Evolutionary conservation across 23 red algal genomes (phyloP).

Genomic region (Agarophyton chilense): DNA sequence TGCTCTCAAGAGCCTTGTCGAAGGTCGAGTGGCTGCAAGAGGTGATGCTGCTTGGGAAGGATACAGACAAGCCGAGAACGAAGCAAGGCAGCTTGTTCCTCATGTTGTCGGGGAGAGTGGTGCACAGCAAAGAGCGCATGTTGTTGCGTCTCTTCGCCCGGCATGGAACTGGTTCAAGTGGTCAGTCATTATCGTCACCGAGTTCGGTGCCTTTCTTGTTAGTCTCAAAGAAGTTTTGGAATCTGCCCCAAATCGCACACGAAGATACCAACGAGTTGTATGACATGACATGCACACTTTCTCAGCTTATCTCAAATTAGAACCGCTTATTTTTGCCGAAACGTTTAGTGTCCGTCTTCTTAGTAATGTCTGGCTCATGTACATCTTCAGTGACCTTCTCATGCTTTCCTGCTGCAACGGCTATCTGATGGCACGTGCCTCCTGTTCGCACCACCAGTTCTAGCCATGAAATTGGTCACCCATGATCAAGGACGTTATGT

Average conservation of each 20-base stretch:
- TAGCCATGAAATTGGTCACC: not conserved
- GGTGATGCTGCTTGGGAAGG: conserved; percentile 34
- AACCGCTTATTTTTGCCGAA: not conserved
- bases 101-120: not conserved
- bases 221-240: conserved; percentile 77
- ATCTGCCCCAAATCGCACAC: conserved; percentile 17
- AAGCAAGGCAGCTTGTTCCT: conserved; percentile 27
- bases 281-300: not conserved
- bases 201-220: conserved; percentile 71
- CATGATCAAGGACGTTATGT: not conserved
- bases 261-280: conserved; percentile 60
- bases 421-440: too few species aligned
- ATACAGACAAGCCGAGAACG: conserved; percentile 46
- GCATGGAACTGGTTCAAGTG: conserved; percentile 79
- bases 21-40: conserved; percentile 35
- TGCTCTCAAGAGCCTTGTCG: conserved; percentile 53
- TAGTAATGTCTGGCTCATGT: not conserved
- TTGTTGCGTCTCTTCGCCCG: conserved; percentile 36
- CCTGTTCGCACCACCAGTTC: not conserved
- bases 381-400: not conserved
- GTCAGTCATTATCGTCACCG: conserved; percentile 71
- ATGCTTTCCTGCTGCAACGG: not conserved
- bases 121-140: not conserved
- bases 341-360: not conserved
- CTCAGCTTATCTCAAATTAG: not conserved